Base-by-base conservation (phyloP, 225 moss, liverwort and hornwort genomes). In the Climacium dendroides region DNA sequence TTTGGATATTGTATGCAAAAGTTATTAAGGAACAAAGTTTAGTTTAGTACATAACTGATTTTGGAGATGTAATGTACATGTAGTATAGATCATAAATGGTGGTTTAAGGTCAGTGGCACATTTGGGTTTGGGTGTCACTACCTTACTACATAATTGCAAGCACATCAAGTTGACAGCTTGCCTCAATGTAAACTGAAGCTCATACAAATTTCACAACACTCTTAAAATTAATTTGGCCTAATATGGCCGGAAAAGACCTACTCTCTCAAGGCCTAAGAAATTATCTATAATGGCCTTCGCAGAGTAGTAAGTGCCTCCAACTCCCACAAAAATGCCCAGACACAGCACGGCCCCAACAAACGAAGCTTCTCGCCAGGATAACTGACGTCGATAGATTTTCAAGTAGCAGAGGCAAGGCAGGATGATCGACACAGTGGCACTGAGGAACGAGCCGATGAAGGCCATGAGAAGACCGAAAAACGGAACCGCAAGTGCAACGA, bases 381-480 rank as follows among this genome's bases (percentile, higher is more conserved):
- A 12, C 32, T 72, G 88, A 15, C 78, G 80, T 65, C 89, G 91
- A n/a, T 86, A 97, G 15, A 98, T 93, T 53, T 89, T 93, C 81
- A 96, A 78, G 91, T 98, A 96, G 86, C 90, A 97, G 4, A 96
- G 75, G 84, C 95, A 98, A 26, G 98, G 98, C 78, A 98, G 81
- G 73, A 95, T 89, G 73, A 98, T 93, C 2, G 98, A 94, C 45
- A 97, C 97, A 3, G 90, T 89, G 18, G 95, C 91, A 86, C 98
- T 97, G 52, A 97, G 86, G n/a, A 96, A 94, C 4, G 98, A 98
- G 7, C 97, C 97, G 17, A 96, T 98, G 78, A 97, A 95, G 29
- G 96, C 97, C 98, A 98, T 98, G 76, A 98, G 87, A 17, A 95
- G 94, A 10, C 95, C 98, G 37, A 97, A 98, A 86, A 98, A 96